Evolutionary conservation across 164 flowering plant species (phyloP), one percentile per base, ranked within the genome.

Genomic region (Nymphaea colorata): DNA sequence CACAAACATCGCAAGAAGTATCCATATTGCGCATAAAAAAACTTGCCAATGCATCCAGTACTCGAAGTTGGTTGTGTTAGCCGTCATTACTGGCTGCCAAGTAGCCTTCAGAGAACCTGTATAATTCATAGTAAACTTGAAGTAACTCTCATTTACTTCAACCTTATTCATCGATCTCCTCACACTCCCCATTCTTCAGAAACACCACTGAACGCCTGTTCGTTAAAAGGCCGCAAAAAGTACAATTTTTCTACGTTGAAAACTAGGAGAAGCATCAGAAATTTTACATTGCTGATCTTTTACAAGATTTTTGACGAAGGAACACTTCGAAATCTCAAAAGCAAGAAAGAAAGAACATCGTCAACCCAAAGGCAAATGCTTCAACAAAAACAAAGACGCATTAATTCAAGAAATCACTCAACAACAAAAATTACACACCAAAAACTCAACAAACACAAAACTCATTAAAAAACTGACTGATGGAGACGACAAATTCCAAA

Each of bases 1-100:
- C 11, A 79, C 67, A 41, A 69, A 64, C 73, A 76, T 61, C 0
- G 86, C 67, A 2, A 77, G 55, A 10, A 86, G n/a, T 5, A 89
- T 71, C 88, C 86, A 85, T 47, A 86, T 70, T 42, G 78, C 78
- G 70, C 97, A 93, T 7, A 88, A 61, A 66, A 81, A 69, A 8
- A 87, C 79, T 72, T 92, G 84, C 98, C 97, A 93, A 77, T 87
- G 91, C 16, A 89, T 64, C 98, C 98, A 93, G 79, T 91, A 93
- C 61, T 76, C 75, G 3, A 61, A 61, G n/a, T 17, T 61, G 64
- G 64, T 41, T 61, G 64, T 61, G 7, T 61, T 17, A 3, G 36
- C 64, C 10, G 36, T 61, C 85, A 79, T 77, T 61, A 74, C 79
- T 64, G 98, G 97, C 64, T 83, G 82, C 94, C 93, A 93, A 62